phyloP scores from a whole-genome alignment of 345 rosid genomes.

The Eucalyptus sideroxylon region DNA sequence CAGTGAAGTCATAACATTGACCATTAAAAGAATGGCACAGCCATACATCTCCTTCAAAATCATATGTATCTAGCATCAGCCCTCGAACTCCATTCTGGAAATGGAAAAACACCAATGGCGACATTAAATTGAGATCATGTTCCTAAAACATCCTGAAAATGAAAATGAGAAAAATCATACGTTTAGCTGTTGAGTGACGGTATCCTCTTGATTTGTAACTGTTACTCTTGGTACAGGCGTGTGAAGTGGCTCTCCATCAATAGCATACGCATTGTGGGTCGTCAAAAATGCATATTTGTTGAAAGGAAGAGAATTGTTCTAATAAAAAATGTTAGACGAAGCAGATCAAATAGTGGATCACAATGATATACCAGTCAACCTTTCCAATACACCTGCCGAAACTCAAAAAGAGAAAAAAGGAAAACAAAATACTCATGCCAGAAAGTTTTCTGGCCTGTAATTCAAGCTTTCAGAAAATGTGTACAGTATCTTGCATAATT shows the following conservation, averaged over 20 bases:
- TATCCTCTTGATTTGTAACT: conserved; percentile 60
- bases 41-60: conserved; percentile 58
- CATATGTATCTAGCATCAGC: conserved; percentile 64
- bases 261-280: conserved; percentile 61
- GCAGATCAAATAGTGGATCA: neutral
- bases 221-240: conserved; percentile 36
- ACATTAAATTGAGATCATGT: neutral
- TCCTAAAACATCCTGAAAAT: neutral
- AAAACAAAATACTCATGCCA: neutral
- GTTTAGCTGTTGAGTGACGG: conserved; percentile 38
- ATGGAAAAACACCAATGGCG: neutral
- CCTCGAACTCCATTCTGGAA: conserved; percentile 58
- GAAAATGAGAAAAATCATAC: conserved; percentile 9
- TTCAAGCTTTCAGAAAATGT: neutral
- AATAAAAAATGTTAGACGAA: neutral
- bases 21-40: conserved; percentile 59
- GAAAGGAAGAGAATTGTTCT: conserved; percentile 65
- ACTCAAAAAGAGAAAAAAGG: neutral
- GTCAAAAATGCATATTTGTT: conserved; percentile 65
- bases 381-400: neutral
- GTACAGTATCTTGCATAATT: neutral
- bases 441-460: neutral
- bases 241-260: conserved; percentile 31
- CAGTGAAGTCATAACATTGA: conserved; percentile 43
- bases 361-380: neutral